These are phyloP conservation scores for Coccomyxa sp. DNA, from an alignment of 139 green algal genomes.

Conservation along the genomic window DNA sequence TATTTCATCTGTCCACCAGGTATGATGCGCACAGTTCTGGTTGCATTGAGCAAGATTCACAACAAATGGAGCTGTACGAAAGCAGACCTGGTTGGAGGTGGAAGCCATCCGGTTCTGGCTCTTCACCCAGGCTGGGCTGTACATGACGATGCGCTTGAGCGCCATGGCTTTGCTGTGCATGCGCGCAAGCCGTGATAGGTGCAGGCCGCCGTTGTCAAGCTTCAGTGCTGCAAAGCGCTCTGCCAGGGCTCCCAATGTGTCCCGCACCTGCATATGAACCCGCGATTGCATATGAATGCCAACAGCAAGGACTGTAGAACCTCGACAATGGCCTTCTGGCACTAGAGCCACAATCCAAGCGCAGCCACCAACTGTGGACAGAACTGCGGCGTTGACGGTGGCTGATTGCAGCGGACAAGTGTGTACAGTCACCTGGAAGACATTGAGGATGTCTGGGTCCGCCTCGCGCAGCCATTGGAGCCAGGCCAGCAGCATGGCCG, in stretches of 20 bases:
- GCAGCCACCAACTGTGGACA: neutral
- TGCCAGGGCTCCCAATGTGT: conserved; percentile 59
- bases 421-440: conserved; percentile 50
- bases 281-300: neutral
- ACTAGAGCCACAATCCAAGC: neutral
- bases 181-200: conserved; percentile 7
- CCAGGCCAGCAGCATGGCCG: conserved; percentile 54
- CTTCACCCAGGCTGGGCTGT: conserved; percentile 50
- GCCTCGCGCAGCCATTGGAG: conserved; percentile 23
- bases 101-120: conserved; percentile 56
- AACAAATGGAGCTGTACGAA: too few species aligned
- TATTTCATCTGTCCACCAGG: too few species aligned
- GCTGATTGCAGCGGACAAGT: too few species aligned
- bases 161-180: conserved; percentile 10
- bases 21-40: too few species aligned
- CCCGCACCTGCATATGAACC: conserved; percentile 40
- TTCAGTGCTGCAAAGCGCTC: conserved; percentile 46
- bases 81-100: conserved; percentile 65
- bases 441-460: conserved; percentile 58
- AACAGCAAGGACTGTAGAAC: neutral
- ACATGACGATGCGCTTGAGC: conserved; percentile 40
- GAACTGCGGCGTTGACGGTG: too few species aligned
- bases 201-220: conserved; percentile 28
- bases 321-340: neutral
- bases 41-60: too few species aligned